phyloP scores from a whole-genome alignment of 2,329 filamentous ascomycete genomes.

The Aspergillus awamori region DNA sequence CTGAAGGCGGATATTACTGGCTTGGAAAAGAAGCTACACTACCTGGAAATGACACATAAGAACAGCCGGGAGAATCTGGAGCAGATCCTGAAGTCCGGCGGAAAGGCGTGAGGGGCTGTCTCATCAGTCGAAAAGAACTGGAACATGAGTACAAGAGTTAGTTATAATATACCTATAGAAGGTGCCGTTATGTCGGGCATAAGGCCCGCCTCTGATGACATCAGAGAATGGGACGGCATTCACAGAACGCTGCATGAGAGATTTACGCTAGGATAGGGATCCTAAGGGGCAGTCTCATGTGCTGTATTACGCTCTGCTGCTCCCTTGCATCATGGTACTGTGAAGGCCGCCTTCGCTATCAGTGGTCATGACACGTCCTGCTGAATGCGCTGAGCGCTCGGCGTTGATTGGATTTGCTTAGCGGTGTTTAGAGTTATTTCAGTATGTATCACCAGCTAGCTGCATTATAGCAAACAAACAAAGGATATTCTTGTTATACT shows the following conservation, averaged over 20 bases:
- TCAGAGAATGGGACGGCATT: not conserved
- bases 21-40: slow-evolving; percentile 85
- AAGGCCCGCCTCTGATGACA: not conserved
- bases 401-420: not conserved
- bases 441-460: not conserved
- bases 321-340: not conserved
- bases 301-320: not conserved
- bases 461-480: not conserved
- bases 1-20: slow-evolving; percentile 77
- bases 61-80: slow-evolving; percentile 92
- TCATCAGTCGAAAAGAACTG: not conserved
- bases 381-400: not conserved
- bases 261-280: not conserved
- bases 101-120: slow-evolving; percentile 31
- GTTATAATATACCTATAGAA: not conserved
- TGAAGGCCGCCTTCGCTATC: not conserved
- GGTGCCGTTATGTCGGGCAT: not conserved
- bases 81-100: slow-evolving; percentile 72
- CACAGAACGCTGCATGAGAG: not conserved
- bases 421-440: not conserved
- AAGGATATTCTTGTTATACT: not conserved
- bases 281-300: not conserved
- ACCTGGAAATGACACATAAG: slow-evolving; percentile 91
- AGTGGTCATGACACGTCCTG: not conserved
- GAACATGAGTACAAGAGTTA: not conserved